Percentiles rank a stretch among this genome's conserved stretches.
These are phyloP conservation scores for Endothia cerciana DNA, from an alignment of 2,329 filamentous ascomycete genomes.

Conservation along the genomic window DNA sequence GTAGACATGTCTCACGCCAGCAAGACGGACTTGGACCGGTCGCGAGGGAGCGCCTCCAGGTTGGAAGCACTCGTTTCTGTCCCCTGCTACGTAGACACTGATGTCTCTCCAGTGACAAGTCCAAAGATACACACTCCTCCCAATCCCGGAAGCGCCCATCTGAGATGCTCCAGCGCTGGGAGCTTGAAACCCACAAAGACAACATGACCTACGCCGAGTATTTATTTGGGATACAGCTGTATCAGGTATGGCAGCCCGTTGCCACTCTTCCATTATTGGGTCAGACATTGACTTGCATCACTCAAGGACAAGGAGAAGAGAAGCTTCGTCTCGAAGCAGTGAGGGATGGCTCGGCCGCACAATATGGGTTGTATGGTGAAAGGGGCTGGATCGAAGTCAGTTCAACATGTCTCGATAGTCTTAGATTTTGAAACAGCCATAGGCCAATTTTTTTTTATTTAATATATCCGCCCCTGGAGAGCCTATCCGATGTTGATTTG, in stretches of 20 bases:
- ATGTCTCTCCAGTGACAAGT: neutral
- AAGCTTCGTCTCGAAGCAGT: conserved; percentile 1
- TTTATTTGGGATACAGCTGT: neutral
- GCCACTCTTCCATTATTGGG: neutral
- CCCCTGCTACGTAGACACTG: neutral
- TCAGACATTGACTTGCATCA: conserved; percentile 6
- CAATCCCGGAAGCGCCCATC: conserved; percentile 9
- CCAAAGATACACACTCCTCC: conserved; percentile 1
- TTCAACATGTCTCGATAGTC: conserved; percentile 22
- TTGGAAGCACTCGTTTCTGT: neutral
- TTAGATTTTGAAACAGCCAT: neutral
- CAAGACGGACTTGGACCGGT: conserved; percentile 17
- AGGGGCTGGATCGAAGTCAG: conserved; percentile 7
- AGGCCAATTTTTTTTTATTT: conserved; percentile 9
- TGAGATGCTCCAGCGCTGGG: conserved; percentile 28
- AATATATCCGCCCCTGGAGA: neutral
- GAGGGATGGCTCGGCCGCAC: neutral
- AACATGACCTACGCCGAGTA: conserved; percentile 22
- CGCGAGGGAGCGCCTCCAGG: conserved; percentile 19
- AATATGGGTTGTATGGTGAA: conserved; percentile 8
- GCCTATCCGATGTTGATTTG: conserved; percentile 1
- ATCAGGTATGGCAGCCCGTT: conserved; percentile 4
- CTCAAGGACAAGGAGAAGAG: conserved; percentile 10
- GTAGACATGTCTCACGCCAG: conserved; percentile 23
- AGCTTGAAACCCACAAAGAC: conserved; percentile 15